A percentile compares a stretch with the other conserved stretches of the same genome.
Conservation (phyloP, 805 yeast species). For the Lipomyces kockii region DNA sequence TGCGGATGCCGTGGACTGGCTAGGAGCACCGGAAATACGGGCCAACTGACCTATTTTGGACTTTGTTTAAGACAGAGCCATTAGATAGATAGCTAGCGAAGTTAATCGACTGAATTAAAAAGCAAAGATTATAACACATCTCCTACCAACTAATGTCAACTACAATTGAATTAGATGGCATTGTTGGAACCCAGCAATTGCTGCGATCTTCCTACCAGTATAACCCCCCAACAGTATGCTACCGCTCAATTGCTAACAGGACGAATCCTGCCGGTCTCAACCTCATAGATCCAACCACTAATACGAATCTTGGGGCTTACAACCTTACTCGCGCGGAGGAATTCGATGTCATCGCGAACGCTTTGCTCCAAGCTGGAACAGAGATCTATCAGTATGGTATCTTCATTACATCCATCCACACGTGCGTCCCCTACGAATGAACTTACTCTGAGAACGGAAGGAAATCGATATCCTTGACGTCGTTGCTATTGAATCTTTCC, state of each 20-base stretch:
- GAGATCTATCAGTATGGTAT: not conserved
- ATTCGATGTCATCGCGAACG: slow-evolving; percentile 28
- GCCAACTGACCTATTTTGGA: too few relatives aligned
- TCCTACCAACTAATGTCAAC: too few relatives aligned
- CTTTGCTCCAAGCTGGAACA: slow-evolving; percentile 28
- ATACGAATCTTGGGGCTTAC: slow-evolving; percentile 25
- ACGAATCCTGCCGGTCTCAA: slow-evolving; percentile 31
- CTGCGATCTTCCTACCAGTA: not conserved
- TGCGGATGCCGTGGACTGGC: too few relatives aligned
- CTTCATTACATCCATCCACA: not conserved
- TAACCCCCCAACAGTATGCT: not conserved
- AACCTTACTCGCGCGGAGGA: slow-evolving; percentile 22
- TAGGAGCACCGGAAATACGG: too few relatives aligned
- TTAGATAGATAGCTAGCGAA: too few relatives aligned
- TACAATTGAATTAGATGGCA: too few relatives aligned
- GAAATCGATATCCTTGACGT: slow-evolving; percentile 20
- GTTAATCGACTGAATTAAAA: too few relatives aligned
- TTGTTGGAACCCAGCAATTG: not conserved
- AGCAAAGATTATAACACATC: too few relatives aligned
- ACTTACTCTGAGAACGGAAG: slow-evolving; percentile 31
- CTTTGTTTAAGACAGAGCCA: too few relatives aligned
- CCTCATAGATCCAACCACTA: slow-evolving; percentile 32
- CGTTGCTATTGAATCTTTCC: slow-evolving; percentile 22
- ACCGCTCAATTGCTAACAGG: not conserved
- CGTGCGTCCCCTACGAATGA: not conserved